A percentile compares a stretch with the other conserved stretches of the same genome.
phyloP scores from a whole-genome alignment of 495 filamentous ascomycete genomes.

The Pyrenopolyporus hunteri region DNA sequence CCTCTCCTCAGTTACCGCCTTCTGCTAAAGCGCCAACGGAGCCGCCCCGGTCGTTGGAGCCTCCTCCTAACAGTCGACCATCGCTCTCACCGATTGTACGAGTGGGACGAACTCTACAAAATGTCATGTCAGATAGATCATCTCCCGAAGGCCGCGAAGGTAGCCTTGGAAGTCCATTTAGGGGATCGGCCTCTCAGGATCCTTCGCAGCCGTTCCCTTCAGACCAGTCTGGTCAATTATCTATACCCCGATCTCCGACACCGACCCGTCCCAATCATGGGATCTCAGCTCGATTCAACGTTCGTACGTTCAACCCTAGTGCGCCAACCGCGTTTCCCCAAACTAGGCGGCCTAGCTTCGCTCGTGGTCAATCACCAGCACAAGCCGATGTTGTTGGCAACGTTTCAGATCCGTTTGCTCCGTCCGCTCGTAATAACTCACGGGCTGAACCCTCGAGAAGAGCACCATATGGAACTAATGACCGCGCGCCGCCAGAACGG shows the following conservation, averaged over 20 bases:
- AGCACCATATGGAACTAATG: background rate
- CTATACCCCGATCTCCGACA: conserved; percentile 27
- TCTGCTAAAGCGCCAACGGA: conserved; percentile 39
- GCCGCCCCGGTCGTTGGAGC: conserved; percentile 25
- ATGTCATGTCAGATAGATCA: conserved; percentile 58
- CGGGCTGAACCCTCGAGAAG: conserved; percentile 16
- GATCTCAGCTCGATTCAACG: conserved; percentile 3
- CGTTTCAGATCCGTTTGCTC: conserved; percentile 46
- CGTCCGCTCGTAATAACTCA: conserved; percentile 31
- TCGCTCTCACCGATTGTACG: conserved; percentile 59
- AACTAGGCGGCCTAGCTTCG: conserved; percentile 18
- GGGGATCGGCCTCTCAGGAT: conserved; percentile 46
- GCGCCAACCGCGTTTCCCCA: conserved; percentile 12
- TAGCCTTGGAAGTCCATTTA: conserved; percentile 59
- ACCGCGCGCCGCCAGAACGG: background rate
- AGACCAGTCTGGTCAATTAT: conserved; percentile 10
- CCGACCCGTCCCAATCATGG: conserved; percentile 29
- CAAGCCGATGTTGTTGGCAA: conserved; percentile 12
- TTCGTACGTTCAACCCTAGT: conserved; percentile 17
- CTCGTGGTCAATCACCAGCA: background rate
- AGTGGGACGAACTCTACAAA: conserved; percentile 56
- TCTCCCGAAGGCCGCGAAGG: conserved; percentile 53
- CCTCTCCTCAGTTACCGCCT: conserved; percentile 41
- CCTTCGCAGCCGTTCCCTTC: conserved; percentile 20
- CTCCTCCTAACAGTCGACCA: conserved; percentile 43